These are phyloP conservation scores for Lenzites betulinus DNA, from an alignment of 768 basidiomycete species.

Conservation along the genomic window DNA sequence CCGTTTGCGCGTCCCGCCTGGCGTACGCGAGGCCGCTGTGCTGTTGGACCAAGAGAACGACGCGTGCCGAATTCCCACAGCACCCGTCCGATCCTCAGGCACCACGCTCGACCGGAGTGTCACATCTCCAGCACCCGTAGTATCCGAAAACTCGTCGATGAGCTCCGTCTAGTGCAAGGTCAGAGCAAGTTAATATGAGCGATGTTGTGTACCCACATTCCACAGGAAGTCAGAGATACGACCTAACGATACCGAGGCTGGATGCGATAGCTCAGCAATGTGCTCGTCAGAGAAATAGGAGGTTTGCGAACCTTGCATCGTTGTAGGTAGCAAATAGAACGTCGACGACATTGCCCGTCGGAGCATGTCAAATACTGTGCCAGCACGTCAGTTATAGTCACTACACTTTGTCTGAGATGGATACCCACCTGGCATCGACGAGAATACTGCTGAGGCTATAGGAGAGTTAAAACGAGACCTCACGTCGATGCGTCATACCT, in stretches of 20 bases:
- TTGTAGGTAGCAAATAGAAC: slow-evolving; percentile 2
- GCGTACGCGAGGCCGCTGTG: background rate
- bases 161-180: slow-evolving; percentile 20
- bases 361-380: slow-evolving; percentile 18
- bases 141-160: slow-evolving; percentile 18
- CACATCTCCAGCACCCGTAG: background rate
- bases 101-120: background rate
- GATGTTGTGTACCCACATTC: slow-evolving; percentile 18
- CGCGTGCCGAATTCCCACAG: slow-evolving; percentile 21
- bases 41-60: slow-evolving; percentile 22
- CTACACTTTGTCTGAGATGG: background rate
- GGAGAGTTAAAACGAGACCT: background rate
- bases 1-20: slow-evolving; percentile 26
- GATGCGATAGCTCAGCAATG: background rate
- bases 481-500: background rate
- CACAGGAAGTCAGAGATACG: slow-evolving; percentile 44
- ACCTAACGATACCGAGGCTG: slow-evolving; percentile 40
- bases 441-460: slow-evolving; percentile 20
- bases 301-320: slow-evolving; percentile 7
- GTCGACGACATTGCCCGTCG: slow-evolving; percentile 4
- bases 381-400: no score
- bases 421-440: slow-evolving; percentile 19
- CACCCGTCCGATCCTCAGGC: slow-evolving; percentile 5
- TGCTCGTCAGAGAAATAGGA: background rate
- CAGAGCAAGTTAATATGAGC: background rate